Conservation (phyloP, 2,329 filamentous ascomycete species). For the Fusarium musae region DNA sequence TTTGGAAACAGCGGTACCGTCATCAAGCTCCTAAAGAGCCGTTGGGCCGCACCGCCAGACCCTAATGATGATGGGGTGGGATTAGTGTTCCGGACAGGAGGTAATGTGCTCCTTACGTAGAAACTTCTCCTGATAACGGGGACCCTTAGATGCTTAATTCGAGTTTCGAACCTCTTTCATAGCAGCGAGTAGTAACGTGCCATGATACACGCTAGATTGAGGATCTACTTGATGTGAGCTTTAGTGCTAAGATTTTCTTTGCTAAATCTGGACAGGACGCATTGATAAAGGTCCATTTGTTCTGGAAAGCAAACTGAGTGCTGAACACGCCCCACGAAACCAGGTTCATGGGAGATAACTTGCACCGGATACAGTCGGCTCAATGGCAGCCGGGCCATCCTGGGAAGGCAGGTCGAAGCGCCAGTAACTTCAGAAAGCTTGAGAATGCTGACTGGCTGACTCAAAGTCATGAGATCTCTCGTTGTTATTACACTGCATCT, state of each 20-base stretch:
- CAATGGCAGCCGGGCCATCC: neutral
- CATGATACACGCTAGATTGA: no score
- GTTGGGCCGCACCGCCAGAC: neutral
- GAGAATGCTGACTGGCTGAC: neutral
- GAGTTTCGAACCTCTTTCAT: no score
- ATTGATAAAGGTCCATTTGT: no score
- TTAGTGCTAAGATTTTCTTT: neutral
- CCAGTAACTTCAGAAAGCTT: neutral
- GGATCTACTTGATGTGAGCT: no score
- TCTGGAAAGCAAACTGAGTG: neutral
- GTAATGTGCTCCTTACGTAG: neutral
- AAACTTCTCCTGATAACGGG: rapidly evolving
- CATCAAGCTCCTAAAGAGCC: neutral
- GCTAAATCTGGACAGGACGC: neutral
- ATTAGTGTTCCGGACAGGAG: neutral
- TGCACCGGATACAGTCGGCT: neutral
- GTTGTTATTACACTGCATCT: rapidly evolving
- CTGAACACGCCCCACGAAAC: no score
- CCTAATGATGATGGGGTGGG: neutral
- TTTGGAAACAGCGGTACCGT: neutral
- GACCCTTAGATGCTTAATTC: rapidly evolving
- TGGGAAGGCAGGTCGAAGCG: neutral
- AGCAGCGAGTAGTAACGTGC: no score
- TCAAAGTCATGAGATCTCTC: neutral
- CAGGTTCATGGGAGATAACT: rapidly evolving